These are phyloP conservation scores for Discostella pseudostelligera DNA, from an alignment of 108 stramenopile genomes.

Conservation along the genomic window DNA sequence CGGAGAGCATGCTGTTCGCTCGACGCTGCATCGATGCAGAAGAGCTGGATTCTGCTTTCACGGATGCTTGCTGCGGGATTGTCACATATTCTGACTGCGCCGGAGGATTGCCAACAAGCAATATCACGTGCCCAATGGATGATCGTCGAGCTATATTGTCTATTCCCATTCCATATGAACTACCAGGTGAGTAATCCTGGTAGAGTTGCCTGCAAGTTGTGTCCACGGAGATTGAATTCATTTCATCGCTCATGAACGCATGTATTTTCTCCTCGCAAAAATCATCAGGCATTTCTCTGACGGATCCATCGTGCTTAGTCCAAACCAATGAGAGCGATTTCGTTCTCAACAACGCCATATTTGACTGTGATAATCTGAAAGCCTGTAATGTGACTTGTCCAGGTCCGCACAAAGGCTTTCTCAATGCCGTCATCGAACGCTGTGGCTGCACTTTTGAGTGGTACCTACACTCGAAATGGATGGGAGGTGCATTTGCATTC, in stretches of 20 bases:
- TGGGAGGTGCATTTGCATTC: constrained; percentile 40
- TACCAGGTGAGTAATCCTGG: constrained; percentile 23
- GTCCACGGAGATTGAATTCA: not conserved
- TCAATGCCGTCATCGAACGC: constrained; percentile 20
- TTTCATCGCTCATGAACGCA: not conserved
- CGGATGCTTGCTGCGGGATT: constrained; percentile 41
- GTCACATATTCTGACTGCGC: constrained; percentile 39
- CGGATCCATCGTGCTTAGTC: constrained; percentile 29
- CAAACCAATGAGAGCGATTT: constrained; percentile 34
- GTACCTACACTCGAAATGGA: constrained; percentile 51
- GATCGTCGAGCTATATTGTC: constrained; percentile 24
- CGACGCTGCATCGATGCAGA: constrained; percentile 40
- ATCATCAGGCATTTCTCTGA: constrained; percentile 9
- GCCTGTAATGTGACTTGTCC: constrained; percentile 44
- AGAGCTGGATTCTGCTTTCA: constrained; percentile 27
- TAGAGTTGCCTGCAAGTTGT: not conserved
- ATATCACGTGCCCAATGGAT: constrained; percentile 45
- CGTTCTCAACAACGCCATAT: constrained; percentile 38
- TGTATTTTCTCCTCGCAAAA: not conserved
- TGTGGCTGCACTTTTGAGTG: constrained; percentile 54
- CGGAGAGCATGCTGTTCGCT: constrained; percentile 28
- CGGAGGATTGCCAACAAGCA: not conserved
- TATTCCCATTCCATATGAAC: constrained; percentile 35
- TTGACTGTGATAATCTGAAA: constrained; percentile 40
- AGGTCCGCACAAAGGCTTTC: constrained; percentile 31